Conservation (phyloP, 2,329 filamentous ascomycete species). For the Rugonectria rugulosa region DNA sequence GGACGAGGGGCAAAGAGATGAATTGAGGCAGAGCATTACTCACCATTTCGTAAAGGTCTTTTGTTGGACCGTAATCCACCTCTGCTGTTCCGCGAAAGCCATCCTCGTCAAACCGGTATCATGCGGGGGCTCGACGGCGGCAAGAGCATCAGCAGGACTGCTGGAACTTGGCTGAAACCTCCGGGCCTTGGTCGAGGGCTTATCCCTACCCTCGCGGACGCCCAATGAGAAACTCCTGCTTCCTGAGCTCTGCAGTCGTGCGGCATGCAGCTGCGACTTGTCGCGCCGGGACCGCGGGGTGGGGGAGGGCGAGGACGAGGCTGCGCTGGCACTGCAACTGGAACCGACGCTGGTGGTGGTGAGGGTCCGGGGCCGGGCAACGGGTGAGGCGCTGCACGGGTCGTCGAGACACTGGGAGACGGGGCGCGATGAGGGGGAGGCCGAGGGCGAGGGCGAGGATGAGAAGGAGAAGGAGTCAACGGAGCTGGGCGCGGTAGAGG, state of each 20-base stretch:
- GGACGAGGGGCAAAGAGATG: not conserved
- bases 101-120: constrained; percentile 64
- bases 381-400: constrained; percentile 22
- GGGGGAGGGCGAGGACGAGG: constrained; percentile 35
- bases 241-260: constrained; percentile 54
- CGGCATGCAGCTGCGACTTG: constrained; percentile 59
- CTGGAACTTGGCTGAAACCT: constrained; percentile 45
- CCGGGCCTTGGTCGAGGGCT: constrained; percentile 30
- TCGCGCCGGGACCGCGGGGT: constrained; percentile 51
- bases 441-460: constrained; percentile 33
- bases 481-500: constrained; percentile 33
- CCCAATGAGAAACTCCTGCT: constrained; percentile 45
- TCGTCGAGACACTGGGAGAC: constrained; percentile 29
- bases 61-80: constrained; percentile 85
- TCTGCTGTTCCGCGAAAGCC: constrained; percentile 70
- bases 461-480: constrained; percentile 29
- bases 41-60: constrained; percentile 99
- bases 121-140: constrained; percentile 56
- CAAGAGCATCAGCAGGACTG: constrained; percentile 52
- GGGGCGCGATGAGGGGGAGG: constrained; percentile 30
- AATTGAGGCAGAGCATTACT: constrained; percentile 2
- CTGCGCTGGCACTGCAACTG: constrained; percentile 29
- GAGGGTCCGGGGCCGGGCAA: constrained; percentile 31
- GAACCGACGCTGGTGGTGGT: constrained; percentile 32
- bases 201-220: constrained; percentile 26